Evolutionary conservation across 2,329 filamentous ascomycete species (phyloP).

Genomic region (Bipolaris sorokiniana): DNA sequence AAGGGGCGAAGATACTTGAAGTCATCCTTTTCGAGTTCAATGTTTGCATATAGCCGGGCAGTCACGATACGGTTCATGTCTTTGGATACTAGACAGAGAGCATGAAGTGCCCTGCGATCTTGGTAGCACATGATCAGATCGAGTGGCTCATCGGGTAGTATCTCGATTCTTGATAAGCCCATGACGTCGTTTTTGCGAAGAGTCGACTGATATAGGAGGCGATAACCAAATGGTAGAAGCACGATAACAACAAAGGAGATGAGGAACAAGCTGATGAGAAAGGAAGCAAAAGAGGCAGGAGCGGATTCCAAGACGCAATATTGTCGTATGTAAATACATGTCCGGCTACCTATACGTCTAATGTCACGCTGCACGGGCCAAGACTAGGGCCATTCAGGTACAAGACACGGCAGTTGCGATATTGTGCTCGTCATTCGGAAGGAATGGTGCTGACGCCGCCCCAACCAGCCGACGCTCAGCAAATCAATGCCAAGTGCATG

Average conservation of each 20-base stretch:
- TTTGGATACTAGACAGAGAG: slow-evolving; percentile 19
- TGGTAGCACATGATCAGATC: slow-evolving; percentile 13
- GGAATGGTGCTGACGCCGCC: slow-evolving; percentile 5
- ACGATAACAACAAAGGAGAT: neutral
- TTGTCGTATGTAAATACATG: neutral
- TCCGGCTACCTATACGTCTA: slow-evolving; percentile 1
- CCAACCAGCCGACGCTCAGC: neutral
- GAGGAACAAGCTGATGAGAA: neutral
- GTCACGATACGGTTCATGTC: slow-evolving; percentile 23
- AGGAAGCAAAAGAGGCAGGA: neutral
- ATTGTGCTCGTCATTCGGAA: slow-evolving; percentile 3
- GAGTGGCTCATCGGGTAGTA: slow-evolving; percentile 25
- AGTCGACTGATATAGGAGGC: neutral
- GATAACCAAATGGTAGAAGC: neutral
- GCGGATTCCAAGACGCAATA: no score
- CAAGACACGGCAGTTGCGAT: slow-evolving; percentile 14
- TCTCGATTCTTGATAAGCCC: slow-evolving; percentile 2
- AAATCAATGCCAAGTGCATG: neutral
- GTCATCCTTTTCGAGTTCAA: slow-evolving; percentile 13
- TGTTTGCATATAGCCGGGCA: slow-evolving; percentile 18
- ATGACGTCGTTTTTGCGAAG: neutral
- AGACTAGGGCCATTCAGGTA: slow-evolving; percentile 14
- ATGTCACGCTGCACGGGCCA: slow-evolving; percentile 12
- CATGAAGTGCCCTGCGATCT: neutral
- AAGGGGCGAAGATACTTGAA: slow-evolving; percentile 19